Base-by-base conservation (phyloP, 75 land plant species). In the Ceratopteris richardii region DNA sequence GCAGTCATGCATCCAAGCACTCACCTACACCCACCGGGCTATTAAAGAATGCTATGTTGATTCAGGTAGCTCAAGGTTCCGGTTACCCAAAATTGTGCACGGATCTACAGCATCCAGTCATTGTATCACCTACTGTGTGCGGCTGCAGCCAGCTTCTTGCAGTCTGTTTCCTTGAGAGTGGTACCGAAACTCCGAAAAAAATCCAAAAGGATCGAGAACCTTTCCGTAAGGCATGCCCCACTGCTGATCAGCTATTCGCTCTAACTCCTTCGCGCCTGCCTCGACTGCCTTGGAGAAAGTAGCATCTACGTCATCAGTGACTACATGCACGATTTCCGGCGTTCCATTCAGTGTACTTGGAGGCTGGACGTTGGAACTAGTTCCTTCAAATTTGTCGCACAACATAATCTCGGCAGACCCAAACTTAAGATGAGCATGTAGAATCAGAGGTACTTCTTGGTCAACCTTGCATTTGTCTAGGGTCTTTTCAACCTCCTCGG, bases 151-250 rank as follows among this genome's bases (percentile, higher is more conserved):
- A n/a, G n/a, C n/a, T n/a, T n/a, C n/a, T n/a, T n/a, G n/a, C n/a
- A n/a, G n/a, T n/a, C n/a, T n/a, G n/a, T n/a, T n/a, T n/a, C n/a
- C n/a, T 40, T 40, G 9, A 40, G 42, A 14, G 69, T 22, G 16
- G 70, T 63, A 13, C 68, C 70, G 31, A 68, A 39, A 52, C 70
- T 68, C 93, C 93, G n/a, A 88, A 12, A 65, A 57, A 39, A 73
- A 68, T 31, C 93, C 93, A 58, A 30, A 88, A 0, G 93, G 93
- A 27, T 88, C 90, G 66, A 78, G 71, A n/a, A 86, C 67, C 74
- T 82, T 79, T 13, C 74, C 86, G 31, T 63, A 67, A 33, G 73
- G 65, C 57, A 60, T 73, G 9, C 63, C 63, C 30, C 30, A 50
- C 0, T 68, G 17, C 18, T 63, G 78, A 28, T 71, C 83, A 6